phyloP scores from a whole-genome alignment of 1,284 basidiomycete species.

The Ustilago loliicola region DNA sequence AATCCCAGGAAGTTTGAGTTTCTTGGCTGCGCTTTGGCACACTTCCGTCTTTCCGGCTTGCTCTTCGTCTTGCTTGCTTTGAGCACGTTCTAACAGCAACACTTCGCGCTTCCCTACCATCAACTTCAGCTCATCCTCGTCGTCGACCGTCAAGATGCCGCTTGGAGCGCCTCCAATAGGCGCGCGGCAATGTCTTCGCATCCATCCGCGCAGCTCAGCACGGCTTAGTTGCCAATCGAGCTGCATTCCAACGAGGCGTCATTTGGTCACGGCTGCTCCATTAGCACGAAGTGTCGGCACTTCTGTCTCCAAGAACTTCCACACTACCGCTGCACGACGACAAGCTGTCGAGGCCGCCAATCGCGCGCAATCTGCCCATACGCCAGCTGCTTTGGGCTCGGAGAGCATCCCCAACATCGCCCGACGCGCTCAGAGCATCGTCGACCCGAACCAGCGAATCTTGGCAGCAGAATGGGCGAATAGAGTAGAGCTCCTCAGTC shows the following conservation, averaged over 20 bases:
- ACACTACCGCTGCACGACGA: background rate
- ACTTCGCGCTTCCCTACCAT: background rate
- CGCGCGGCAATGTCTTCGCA: constrained; percentile 25
- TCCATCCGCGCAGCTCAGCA: background rate
- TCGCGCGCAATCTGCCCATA: background rate
- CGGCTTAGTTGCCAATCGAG: constrained; percentile 1
- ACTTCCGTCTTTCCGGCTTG: background rate
- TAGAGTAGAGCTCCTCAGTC: constrained; percentile 17
- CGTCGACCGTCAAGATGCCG: constrained; percentile 11
- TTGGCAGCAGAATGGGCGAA: constrained; percentile 24
- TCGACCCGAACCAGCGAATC: constrained; percentile 9
- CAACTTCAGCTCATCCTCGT: background rate
- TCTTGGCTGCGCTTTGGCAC: background rate
- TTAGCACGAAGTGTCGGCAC: background rate
- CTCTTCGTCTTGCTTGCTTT: background rate
- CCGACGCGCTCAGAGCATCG: constrained; percentile 22
- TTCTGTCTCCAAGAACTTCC: background rate
- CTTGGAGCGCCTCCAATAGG: constrained; percentile 22
- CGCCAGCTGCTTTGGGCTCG: background rate
- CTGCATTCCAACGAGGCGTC: constrained; percentile 1
- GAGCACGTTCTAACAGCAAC: background rate
- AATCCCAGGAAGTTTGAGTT: background rate
- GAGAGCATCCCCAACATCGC: constrained; percentile 13
- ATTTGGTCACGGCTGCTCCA: background rate
- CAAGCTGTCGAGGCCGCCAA: constrained; percentile 27